Evolutionary conservation across 2,329 filamentous ascomycete species (phyloP), one percentile per base, ranked within the genome.

Genomic region (Monilinia laxa): DNA sequence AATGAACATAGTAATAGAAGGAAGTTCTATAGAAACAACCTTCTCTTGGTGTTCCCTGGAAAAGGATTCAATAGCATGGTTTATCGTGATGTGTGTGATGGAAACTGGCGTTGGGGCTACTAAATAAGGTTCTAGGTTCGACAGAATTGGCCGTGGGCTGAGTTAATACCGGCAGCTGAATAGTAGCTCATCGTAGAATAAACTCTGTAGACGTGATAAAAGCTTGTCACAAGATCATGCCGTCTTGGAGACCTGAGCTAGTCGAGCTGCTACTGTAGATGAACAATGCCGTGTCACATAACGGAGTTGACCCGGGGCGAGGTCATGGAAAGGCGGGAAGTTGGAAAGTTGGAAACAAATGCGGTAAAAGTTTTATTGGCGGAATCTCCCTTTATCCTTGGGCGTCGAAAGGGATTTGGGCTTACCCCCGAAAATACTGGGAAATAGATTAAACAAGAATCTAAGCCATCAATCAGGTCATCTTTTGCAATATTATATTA

Each of bases 121-220:
- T 11, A 42, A n/a, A 4, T 47, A 47, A 58, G 56, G 40, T 58
- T 59, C 40, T 31, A 11, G 40, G 20, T 59, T 59, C 56, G 25
- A 23, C 12, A 59, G 42, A 5, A 35, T 35, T n/a, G 18, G 1
- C n/a, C 14, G 16, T 35, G 18, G 18, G 18, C 25, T 31, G 25
- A 47, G 40, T 31, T 42, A 59, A 5, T 20, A 59, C 9, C 40
- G 25, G 56, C 56, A 47, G 40, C 56, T 47, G 47, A 59, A 59
- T 23, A 28, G 11, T 31, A 59, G 23, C 40, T 45, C 20, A 31
- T n/a, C 40, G 56, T n/a, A 58, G 14, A 45, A 18, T 58, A 42
- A 45, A 4, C 42, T 7, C 5, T 31, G 23, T 3, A 14, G 14
- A 7, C 14, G 5, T 28, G 11, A 23, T 28, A 9, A 53, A 42